Evolutionary conservation across 106 monocot genomes (phyloP), one percentile per base, ranked within the genome.

Genomic region (Phalaenopsis equestris): DNA sequence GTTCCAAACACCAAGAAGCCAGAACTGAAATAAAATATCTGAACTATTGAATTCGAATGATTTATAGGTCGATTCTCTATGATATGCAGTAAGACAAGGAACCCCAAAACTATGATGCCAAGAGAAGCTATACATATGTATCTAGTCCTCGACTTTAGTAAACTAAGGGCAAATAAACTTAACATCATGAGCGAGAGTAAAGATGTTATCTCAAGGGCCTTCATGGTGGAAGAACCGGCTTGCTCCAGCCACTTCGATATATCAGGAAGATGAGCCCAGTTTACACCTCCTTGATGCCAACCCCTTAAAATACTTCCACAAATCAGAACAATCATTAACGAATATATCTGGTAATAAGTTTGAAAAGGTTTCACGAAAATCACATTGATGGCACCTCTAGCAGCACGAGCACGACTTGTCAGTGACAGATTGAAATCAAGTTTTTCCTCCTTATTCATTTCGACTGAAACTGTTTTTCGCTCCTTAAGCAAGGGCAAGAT

Each of bases 271-370:
- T 94, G 81, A 76, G 56, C 75, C 91, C 92, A 99, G 80, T 99
- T 99, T 36, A 99, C 84, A 76, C 98, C 98, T 78, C 98, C 98
- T 86, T 99, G 98, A 88, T 93, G 92, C 98, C 98, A 99, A 77
- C 88, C 85, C 84, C 94, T 86, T 67, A 94, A 79, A 83, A 94
- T 80, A 76, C 98, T 92, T 56, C 89, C 90, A 86, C 84, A 91
- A 61, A 93, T 77, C 5, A 99, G 94, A 55, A 92, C 85, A 68
- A 87, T 56, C n/a, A 94, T 36, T 77, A 92, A 18, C 76, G 80
- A 81, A 37, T 19, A 82, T 76, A 89, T 74, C 72, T 77, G 75
- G 78, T 61, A 64, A 79, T 55, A 68, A 21, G 67, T 41, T 38
- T 56, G 41, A 9, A 42, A 41, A 47, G 43, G 48, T 75, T 87